phyloP scores from a whole-genome alignment of 768 basidiomycete species.

The Mycena leptocephala region DNA sequence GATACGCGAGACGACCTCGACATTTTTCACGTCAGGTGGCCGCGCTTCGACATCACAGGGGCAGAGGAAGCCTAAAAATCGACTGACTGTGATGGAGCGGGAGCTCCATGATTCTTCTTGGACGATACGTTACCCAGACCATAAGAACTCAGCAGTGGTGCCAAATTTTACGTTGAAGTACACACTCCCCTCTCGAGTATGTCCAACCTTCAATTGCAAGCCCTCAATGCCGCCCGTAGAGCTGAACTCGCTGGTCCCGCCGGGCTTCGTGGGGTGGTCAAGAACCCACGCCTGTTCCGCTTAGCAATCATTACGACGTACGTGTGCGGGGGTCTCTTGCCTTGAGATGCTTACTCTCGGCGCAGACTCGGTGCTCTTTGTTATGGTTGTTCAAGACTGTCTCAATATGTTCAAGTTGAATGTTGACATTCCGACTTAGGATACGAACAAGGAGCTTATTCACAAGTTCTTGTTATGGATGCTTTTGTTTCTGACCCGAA shows the following conservation, averaged over 20 bases:
- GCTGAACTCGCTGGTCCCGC: constrained; percentile 40
- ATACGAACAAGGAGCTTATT: constrained; percentile 42
- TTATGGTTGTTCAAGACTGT: constrained; percentile 28
- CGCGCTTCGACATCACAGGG: constrained; percentile 29
- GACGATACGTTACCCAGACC: not conserved
- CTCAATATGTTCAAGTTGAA: not conserved
- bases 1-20: constrained; percentile 17
- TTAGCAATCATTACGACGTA: constrained; percentile 39
- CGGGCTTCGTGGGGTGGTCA: constrained; percentile 34
- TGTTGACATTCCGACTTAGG: constrained; percentile 13
- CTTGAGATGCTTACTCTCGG: not conserved
- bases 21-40: constrained; percentile 21
- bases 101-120: not conserved
- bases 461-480: constrained; percentile 41
- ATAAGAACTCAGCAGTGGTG: constrained; percentile 13
- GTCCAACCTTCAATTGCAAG: constrained; percentile 37
- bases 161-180: not conserved
- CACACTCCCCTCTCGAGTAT: constrained; percentile 1
- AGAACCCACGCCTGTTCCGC: constrained; percentile 38
- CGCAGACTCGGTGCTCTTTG: constrained; percentile 39
- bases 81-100: not conserved
- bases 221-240: constrained; percentile 36
- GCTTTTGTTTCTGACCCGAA: constrained; percentile 36
- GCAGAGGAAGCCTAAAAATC: not conserved
- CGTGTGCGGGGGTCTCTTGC: not conserved